Conservation (phyloP, 2,329 filamentous ascomycete genomes). For the Coniochaeta sp. region DNA sequence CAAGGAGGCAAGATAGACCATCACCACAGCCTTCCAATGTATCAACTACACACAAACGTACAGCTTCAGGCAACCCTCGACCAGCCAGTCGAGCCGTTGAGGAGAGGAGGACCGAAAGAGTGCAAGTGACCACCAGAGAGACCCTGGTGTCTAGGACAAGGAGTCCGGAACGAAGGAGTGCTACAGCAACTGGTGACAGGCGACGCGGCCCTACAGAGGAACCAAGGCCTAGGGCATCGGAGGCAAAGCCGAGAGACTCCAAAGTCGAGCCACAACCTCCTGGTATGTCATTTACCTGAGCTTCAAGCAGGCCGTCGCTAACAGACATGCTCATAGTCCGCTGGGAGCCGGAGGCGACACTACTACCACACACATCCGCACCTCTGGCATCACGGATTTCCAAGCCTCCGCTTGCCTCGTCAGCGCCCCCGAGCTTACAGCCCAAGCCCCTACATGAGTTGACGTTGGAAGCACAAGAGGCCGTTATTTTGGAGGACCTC, state of each 20-base stretch:
- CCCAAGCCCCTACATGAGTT: conserved; percentile 62
- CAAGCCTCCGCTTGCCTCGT: conserved; percentile 61
- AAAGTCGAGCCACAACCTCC: conserved; percentile 38
- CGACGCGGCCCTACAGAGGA: conserved; percentile 28
- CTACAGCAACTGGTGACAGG: conserved; percentile 20
- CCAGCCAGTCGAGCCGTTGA: conserved; percentile 39
- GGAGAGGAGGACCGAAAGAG: conserved; percentile 48
- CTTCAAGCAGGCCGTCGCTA: conserved; percentile 9
- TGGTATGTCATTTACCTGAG: conserved; percentile 31
- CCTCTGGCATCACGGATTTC: conserved; percentile 59
- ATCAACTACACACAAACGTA: conserved; percentile 45
- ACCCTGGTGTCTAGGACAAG: conserved; percentile 49
- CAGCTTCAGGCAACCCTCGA: conserved; percentile 49
- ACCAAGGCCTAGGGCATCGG: conserved; percentile 32
- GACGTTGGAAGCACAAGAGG: conserved; percentile 75
- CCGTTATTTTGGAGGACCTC: conserved; percentile 80
- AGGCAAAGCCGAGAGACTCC: conserved; percentile 35
- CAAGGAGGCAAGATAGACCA: conserved; percentile 20
- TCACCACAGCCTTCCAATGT: conserved; percentile 27
- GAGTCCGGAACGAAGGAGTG: conserved; percentile 41
- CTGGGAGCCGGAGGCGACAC: conserved; percentile 75
- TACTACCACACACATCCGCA: conserved; percentile 59
- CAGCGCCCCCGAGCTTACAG: conserved; percentile 61
- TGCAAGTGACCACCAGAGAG: conserved; percentile 52
- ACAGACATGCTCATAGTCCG: conserved; percentile 25